Base-by-base conservation (phyloP, 1,139 yeast genomes). In the Komagataea norvegica region DNA sequence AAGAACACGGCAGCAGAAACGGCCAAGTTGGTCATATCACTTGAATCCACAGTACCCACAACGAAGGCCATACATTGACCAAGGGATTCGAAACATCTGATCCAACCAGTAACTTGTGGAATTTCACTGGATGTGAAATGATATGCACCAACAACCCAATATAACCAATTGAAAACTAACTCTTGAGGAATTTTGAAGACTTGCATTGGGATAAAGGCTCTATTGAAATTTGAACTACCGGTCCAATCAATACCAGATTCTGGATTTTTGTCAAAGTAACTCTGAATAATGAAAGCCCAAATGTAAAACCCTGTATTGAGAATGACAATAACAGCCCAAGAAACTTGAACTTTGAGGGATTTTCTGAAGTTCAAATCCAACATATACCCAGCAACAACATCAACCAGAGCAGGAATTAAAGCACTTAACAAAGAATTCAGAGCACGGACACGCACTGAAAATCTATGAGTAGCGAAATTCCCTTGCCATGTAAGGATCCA, bases 401-500 rank as follows among this genome's bases (percentile, higher is more conserved):
- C 56, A 4, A 48, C 43, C n/a, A 25, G 26, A 20, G 42, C 46
- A 11, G 40, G 33, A 19, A 54, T 41, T 11, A 52, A 32, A 6
- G 58, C 55, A 15, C 52, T 42, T 11, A 54, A 34, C 25, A 55
- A 41, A 13, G 52, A 46, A 29, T 53, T 53, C 29, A 55, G 40
- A 7, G 59, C 47, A 42, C 60, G 46, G 7, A 49, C 41, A 32
- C 60, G 42, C 22, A 54, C 58, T 18, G 47, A 34, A 37, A 55
- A 55, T 31, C 52, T 44, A 32, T 52, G 47, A 2, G 57, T 55
- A 25, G 51, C 43, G 31, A 50, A 54, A 26, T 55, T 55, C 22
- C 51, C 42, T 38, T 51, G 41, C 44, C 56, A 55, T 11, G 59
- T 54, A 8, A 41, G 38, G 29, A 38, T 45, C 59, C 59, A 55